phyloP scores from a whole-genome alignment of 352 stramenopile genomes.

The Aphanomyces stellatus region DNA sequence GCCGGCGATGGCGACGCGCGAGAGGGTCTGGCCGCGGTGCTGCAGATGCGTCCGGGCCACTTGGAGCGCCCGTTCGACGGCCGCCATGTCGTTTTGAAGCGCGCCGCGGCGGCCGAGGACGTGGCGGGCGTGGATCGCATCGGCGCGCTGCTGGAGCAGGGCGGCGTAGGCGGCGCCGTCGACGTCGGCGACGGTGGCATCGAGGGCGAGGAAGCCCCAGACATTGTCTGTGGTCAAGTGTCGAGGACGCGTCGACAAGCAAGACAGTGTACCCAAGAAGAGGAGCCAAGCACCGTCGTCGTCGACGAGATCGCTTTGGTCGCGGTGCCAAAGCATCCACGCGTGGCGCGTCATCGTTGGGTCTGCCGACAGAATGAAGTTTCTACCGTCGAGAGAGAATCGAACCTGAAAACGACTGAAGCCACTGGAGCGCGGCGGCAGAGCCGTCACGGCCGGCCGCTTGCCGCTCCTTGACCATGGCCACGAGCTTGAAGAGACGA shows the following conservation, averaged over 20 bases:
- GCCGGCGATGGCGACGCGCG: neutral
- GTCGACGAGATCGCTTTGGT: conserved; percentile 36
- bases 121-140: too few relatives aligned
- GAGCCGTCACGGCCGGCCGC: conserved; percentile 27
- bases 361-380: neutral
- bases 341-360: conserved; percentile 26
- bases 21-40: neutral
- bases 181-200: neutral
- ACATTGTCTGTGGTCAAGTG: conserved; percentile 25
- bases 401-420: conserved; percentile 20
- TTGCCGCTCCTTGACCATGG: conserved; percentile 40
- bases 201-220: neutral
- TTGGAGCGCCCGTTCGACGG: too few relatives aligned
- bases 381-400: neutral
- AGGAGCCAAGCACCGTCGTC: conserved; percentile 57
- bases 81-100: neutral
- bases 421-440: conserved; percentile 28
- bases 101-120: neutral
- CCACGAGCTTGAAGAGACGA: conserved; percentile 35
- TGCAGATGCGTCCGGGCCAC: too few relatives aligned
- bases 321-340: conserved; percentile 41
- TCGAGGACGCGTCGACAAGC: neutral
- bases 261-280: conserved; percentile 40
- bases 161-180: conserved; percentile 10
- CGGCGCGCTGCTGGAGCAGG: conserved; percentile 27